phyloP scores from a whole-genome alignment of 140 eudicot genomes.

The Oenanthe javanica region DNA sequence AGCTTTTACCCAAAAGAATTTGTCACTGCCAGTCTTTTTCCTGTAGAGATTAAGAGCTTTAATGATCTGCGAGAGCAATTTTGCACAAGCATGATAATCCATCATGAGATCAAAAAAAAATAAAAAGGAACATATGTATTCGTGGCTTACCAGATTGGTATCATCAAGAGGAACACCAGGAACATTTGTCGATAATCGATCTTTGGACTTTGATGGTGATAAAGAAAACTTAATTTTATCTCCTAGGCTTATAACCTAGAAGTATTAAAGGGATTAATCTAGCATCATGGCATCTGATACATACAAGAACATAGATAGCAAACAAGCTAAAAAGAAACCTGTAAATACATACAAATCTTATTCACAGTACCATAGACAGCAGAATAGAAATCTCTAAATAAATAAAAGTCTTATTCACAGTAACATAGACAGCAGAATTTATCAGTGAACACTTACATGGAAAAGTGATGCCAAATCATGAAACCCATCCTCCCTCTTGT shows the following conservation, averaged over 20 bases:
- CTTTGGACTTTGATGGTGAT: constrained; percentile 83
- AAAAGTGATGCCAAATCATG: constrained; percentile 98
- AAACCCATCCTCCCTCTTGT: constrained; percentile 88
- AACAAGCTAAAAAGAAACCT: neutral
- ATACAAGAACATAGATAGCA: neutral
- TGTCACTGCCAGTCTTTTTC: constrained; percentile 81
- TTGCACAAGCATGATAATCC: neutral
- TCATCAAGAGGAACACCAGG: constrained; percentile 96
- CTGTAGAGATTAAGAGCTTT: constrained; percentile 85
- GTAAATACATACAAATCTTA: neutral
- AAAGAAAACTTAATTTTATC: constrained; percentile 88
- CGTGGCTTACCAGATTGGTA: constrained; percentile 66
- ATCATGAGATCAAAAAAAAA: constrained; percentile 7
- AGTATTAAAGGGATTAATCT: constrained; percentile 6
- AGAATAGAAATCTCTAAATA: neutral
- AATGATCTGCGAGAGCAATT: constrained; percentile 63
- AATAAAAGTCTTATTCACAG: neutral
- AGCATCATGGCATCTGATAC: constrained; percentile 7
- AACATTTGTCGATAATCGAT: constrained; percentile 83
- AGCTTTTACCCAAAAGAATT: constrained; percentile 74
- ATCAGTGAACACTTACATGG: constrained; percentile 51
- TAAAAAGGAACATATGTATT: neutral
- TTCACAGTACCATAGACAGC: neutral
- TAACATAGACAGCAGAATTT: neutral
- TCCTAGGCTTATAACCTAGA: constrained; percentile 87